phyloP scores from a whole-genome alignment of 495 filamentous ascomycete species.

The Podospora pseudopauciseta region DNA sequence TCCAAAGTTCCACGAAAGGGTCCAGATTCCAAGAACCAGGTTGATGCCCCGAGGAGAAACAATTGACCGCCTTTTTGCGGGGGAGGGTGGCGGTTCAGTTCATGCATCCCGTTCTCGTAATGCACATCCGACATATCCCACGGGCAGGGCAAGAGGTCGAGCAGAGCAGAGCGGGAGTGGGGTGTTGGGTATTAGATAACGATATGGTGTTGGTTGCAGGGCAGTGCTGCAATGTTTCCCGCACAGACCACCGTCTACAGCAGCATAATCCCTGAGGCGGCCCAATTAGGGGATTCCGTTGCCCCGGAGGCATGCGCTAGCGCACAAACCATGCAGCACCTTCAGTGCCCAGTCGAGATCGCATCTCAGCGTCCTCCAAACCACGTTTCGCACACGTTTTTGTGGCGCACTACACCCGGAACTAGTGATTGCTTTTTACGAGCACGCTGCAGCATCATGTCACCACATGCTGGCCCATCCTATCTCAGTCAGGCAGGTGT shows the following conservation, averaged over 20 bases:
- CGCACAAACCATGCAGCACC: neutral
- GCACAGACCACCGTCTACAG: neutral
- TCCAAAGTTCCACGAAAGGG: too few species aligned
- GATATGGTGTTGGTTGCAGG: neutral
- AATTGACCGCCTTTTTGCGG: neutral
- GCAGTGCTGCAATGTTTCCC: neutral
- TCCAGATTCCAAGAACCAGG: too few species aligned
- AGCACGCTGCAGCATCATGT: neutral
- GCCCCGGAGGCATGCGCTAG: neutral
- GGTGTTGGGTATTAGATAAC: neutral
- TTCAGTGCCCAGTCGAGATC: conserved; percentile 1
- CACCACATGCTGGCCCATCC: too few species aligned
- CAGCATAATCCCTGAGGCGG: neutral
- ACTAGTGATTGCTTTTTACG: neutral
- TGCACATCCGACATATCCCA: neutral
- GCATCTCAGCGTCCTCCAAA: neutral
- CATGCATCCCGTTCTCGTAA: neutral
- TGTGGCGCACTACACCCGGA: neutral
- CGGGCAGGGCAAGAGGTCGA: too few species aligned
- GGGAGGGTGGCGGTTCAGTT: too few species aligned
- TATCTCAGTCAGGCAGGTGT: neutral
- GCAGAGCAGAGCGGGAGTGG: neutral
- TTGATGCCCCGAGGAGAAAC: too few species aligned
- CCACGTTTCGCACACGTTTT: conserved; percentile 5
- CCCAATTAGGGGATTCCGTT: neutral